These are phyloP conservation scores for Solanum ahanhuiri DNA, from an alignment of 257 asterid species.

Conservation along the genomic window DNA sequence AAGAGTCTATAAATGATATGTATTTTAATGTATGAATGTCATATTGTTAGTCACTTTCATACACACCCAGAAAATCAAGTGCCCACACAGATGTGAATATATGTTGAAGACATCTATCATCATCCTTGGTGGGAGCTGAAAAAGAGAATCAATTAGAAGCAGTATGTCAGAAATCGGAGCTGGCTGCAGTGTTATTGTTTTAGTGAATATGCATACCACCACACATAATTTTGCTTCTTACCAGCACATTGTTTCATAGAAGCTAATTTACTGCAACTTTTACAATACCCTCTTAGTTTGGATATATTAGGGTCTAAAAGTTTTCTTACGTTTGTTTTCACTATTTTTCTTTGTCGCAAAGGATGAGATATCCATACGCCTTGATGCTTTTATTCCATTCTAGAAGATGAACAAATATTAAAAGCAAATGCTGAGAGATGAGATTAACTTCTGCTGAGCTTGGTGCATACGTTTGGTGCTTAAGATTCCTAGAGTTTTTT, in stretches of 20 bases:
- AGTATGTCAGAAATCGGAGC: neutral
- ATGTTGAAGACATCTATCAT: neutral
- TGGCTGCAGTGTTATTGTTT: neutral
- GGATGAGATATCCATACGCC: neutral
- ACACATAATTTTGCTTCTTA: neutral
- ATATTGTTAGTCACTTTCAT: neutral
- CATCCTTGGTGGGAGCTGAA: neutral
- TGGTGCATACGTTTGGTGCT: neutral
- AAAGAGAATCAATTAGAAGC: neutral
- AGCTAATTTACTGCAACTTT: neutral
- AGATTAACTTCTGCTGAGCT: slow-evolving; percentile 1
- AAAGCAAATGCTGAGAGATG: neutral
- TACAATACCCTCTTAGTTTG: neutral
- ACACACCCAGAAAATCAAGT: neutral
- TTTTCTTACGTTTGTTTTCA: neutral
- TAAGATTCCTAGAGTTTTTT: neutral
- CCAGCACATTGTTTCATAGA: neutral
- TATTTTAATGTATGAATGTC: neutral
- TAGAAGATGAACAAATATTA: neutral
- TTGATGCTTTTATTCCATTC: neutral
- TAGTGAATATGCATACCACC: neutral
- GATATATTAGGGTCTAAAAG: neutral
- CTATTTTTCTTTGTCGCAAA: neutral
- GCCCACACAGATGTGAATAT: neutral
- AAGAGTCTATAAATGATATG: neutral